Conservation (phyloP, 106 monocot species). For the Acanthochlamys bracteata region DNA sequence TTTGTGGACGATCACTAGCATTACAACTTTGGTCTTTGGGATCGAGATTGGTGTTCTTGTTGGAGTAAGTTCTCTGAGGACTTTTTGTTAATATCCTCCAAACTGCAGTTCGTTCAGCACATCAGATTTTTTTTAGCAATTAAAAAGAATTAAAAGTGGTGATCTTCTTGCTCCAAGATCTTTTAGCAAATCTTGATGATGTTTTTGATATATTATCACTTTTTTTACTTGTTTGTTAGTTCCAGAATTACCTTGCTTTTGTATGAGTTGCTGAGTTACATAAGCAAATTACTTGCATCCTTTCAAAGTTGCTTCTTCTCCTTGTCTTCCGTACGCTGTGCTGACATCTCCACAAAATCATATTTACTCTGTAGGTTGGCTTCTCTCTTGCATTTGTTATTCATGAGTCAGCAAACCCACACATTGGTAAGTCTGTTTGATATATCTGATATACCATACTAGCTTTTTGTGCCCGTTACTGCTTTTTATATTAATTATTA, state of each 20-base stretch:
- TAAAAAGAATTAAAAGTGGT: conserved; percentile 72
- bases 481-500: too few species aligned
- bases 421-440: conserved; percentile 58
- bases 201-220: too few species aligned
- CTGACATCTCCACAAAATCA: too few species aligned
- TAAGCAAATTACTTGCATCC: too few species aligned
- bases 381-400: conserved; percentile 96
- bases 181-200: too few species aligned
- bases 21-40: conserved; percentile 77
- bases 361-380: conserved; percentile 45
- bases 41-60: conserved; percentile 98
- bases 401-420: conserved; percentile 98
- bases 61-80: conserved; percentile 53
- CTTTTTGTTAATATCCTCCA: background rate
- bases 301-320: too few species aligned
- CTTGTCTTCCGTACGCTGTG: too few species aligned
- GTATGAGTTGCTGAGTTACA: too few species aligned
- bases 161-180: conserved; percentile 81
- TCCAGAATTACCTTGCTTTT: too few species aligned
- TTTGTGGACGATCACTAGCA: conserved; percentile 81
- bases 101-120: too few species aligned
- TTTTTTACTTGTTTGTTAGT: too few species aligned
- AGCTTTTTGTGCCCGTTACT: too few species aligned
- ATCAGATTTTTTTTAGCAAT: conserved; percentile 9
- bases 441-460: background rate